These are phyloP conservation scores for Coelastrella sp. DNA, from an alignment of 139 green algal genomes.

Conservation along the genomic window DNA sequence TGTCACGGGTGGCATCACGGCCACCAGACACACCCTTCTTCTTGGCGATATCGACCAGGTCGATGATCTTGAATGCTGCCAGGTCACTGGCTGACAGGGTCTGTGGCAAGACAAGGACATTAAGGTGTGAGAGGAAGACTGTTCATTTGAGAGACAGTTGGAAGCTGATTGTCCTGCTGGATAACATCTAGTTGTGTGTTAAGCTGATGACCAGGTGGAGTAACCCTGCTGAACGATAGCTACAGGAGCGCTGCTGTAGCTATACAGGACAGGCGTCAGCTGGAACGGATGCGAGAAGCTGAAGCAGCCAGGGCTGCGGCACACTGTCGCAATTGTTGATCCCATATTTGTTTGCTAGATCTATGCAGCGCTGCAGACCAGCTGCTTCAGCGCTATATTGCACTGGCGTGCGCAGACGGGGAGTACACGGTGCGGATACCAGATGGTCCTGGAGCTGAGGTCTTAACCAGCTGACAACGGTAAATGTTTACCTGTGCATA, in stretches of 20 bases:
- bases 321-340: too few species aligned
- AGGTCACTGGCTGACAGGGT: conserved; percentile 27
- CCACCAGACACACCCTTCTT: conserved; percentile 36
- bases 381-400: not conserved
- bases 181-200: too few species aligned
- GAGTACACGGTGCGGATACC: not conserved
- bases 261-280: too few species aligned
- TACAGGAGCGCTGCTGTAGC: too few species aligned
- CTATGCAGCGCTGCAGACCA: not conserved
- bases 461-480: not conserved
- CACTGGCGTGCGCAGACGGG: not conserved
- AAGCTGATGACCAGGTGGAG: too few species aligned
- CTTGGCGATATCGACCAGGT: conserved; percentile 29
- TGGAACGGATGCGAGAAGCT: too few species aligned
- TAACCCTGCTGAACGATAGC: too few species aligned
- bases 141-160: not conserved
- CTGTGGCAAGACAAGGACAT: not conserved
- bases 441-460: not conserved
- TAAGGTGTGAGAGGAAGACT: not conserved
- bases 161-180: not conserved
- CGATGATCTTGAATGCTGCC: conserved; percentile 36
- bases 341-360: too few species aligned
- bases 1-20: conserved; percentile 42
- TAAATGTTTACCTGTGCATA: not conserved
- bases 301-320: too few species aligned